Conservation (phyloP, 345 rosid species). For the Bruguiera gymnorhiza region DNA sequence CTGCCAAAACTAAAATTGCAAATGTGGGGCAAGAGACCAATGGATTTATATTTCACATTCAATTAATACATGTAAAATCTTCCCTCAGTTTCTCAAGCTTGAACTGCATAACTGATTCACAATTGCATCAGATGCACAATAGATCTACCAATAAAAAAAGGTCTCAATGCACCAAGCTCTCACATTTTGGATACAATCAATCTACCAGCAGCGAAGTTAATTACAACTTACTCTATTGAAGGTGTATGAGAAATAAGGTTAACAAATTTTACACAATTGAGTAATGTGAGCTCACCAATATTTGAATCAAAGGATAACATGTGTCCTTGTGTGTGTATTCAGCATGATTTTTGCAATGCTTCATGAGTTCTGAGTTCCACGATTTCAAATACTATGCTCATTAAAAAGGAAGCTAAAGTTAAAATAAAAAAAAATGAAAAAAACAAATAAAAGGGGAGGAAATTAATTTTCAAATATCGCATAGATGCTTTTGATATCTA, state of each 20-base stretch:
- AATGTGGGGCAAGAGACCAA: too few relatives aligned
- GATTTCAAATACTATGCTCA: not conserved
- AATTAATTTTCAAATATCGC: not conserved
- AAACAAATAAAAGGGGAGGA: not conserved
- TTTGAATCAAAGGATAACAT: not conserved
- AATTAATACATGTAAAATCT: too few relatives aligned
- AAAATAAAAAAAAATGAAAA: not conserved
- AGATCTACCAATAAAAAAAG: not conserved
- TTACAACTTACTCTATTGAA: too few relatives aligned
- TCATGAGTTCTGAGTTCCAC: not conserved
- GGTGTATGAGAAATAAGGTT: too few relatives aligned
- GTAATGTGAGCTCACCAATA: not conserved
- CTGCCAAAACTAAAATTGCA: too few relatives aligned
- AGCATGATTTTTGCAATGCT: not conserved
- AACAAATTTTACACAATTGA: not conserved
- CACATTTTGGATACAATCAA: too few relatives aligned
- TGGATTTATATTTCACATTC: too few relatives aligned
- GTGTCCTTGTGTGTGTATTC: not conserved
- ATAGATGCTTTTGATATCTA: not conserved
- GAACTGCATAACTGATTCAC: not conserved
- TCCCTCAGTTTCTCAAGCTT: not conserved
- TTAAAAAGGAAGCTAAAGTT: not conserved
- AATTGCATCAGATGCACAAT: not conserved
- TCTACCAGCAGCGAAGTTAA: too few relatives aligned
- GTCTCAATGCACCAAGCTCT: too few relatives aligned